Base-by-base conservation (phyloP, 768 basidiomycete species). In the Calocybe gangraenosa region DNA sequence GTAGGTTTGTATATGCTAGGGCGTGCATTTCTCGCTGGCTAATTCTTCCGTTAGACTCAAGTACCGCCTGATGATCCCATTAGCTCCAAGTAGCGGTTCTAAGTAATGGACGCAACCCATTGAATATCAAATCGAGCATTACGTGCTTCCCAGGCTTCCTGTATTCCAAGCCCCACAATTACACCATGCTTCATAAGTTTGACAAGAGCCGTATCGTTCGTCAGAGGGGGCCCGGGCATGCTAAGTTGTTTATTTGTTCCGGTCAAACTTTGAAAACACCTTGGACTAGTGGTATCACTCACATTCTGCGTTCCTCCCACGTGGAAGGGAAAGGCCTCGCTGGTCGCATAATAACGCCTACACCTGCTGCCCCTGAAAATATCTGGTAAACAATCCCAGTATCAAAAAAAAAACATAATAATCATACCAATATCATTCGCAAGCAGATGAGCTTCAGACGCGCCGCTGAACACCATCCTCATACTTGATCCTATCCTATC, bases 251-350 rank as follows among this genome's bases (percentile, higher is more conserved):
- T 17, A 37, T 18, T 62, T 34, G 35, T 40, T 30, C 10, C 32
- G 44, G 37, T 15, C 32, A 17, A 21, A 25, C 11, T 40, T 14
- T n/a, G n/a, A n/a, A n/a, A n/a, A n/a, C 14, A 9, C 11, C 47
- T 17, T 2, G n/a, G 36, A 25, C 7, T 7, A n/a, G n/a, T n/a
- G n/a, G n/a, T 22, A 19, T 32, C 13, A 61, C 79, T 52, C 48
- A 85, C 83, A 83, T 76, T 55, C 86, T 69, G 28, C 67, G 73
- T 52, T 75, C 66, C 55, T 92, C 84, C 92, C 92, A 96, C 7
- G 66, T 61, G 30, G 62, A 57, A 4, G 92, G 89, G 69, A 79
- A 87, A 14, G 87, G 78, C 43, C 87, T 70, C 3, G 77, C 65
- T 10, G 87, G 71, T 25, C 63, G 70, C 38, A 78, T 56, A 41